phyloP scores from a whole-genome alignment of 2,329 filamentous ascomycete genomes.

The Pyrenochaeta sp. region DNA sequence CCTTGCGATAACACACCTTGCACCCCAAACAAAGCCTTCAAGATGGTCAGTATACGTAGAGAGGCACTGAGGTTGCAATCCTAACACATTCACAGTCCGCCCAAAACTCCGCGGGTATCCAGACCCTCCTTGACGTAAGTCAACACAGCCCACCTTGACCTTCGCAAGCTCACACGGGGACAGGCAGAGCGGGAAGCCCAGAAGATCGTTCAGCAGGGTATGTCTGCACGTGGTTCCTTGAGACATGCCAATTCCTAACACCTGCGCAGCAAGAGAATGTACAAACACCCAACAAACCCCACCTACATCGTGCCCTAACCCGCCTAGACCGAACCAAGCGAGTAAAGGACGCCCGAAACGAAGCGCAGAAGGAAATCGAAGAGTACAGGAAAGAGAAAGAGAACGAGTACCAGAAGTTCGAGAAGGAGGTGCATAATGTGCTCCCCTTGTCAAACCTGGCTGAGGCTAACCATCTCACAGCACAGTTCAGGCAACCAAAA shows the following conservation, averaged over 20 bases:
- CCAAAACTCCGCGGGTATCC: slow-evolving; percentile 97
- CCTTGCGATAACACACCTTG: slow-evolving; percentile 26
- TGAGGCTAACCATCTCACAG: slow-evolving; percentile 58
- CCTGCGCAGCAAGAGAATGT: slow-evolving; percentile 81
- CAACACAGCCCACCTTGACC: slow-evolving; percentile 31
- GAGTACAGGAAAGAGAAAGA: slow-evolving; percentile 91
- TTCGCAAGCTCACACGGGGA: slow-evolving; percentile 47
- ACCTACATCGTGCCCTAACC: slow-evolving; percentile 26
- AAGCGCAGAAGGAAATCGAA: slow-evolving; percentile 98
- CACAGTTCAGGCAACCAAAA: slow-evolving; percentile 89
- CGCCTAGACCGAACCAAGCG: slow-evolving; percentile 86
- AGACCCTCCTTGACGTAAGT: slow-evolving; percentile 96
- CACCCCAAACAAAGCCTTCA: slow-evolving; percentile 19
- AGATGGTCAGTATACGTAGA: slow-evolving; percentile 31
- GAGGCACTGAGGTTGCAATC: neutral
- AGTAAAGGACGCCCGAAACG: slow-evolving; percentile 93
- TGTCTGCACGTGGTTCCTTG: slow-evolving; percentile 29
- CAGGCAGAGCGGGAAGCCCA: slow-evolving; percentile 97
- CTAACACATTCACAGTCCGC: slow-evolving; percentile 72
- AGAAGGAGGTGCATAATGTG: slow-evolving; percentile 72
- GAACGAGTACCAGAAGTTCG: slow-evolving; percentile 92
- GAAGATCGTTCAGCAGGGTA: slow-evolving; percentile 98
- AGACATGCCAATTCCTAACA: slow-evolving; percentile 21
- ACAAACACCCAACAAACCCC: slow-evolving; percentile 39
- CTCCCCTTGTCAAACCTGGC: neutral